These are phyloP conservation scores for Parastagonospora avenae DNA, from an alignment of 2,329 filamentous ascomycete genomes.

Conservation along the genomic window DNA sequence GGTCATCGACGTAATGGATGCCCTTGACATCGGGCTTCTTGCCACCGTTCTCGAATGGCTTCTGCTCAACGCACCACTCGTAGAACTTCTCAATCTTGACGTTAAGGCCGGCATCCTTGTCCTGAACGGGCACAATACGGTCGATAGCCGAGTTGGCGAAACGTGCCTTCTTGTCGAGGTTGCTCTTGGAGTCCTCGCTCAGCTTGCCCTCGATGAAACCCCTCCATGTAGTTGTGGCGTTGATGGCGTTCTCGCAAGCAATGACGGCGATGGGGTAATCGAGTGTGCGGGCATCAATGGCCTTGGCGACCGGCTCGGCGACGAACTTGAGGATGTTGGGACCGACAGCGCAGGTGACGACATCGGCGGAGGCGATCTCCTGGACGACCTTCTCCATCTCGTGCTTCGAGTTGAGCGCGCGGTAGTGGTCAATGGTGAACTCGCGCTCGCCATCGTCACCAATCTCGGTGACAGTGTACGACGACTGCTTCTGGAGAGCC, in stretches of 20 bases:
- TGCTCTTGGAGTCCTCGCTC: constrained; percentile 66
- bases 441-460: constrained; percentile 79
- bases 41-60: constrained; percentile 73
- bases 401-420: constrained; percentile 92
- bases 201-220: constrained; percentile 80
- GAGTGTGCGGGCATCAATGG: constrained; percentile 74
- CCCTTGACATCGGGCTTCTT: constrained; percentile 78
- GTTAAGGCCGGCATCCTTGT: constrained; percentile 77
- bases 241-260: constrained; percentile 97
- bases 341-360: constrained; percentile 96
- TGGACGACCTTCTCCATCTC: constrained; percentile 80
- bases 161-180: constrained; percentile 75
- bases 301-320: constrained; percentile 92
- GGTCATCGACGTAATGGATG: constrained; percentile 90
- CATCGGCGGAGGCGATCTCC: constrained; percentile 83
- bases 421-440: constrained; percentile 91
- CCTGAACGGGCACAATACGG: constrained; percentile 93
- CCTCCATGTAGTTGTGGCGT: constrained; percentile 86
- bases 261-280: constrained; percentile 82
- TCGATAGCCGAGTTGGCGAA: constrained; percentile 99
- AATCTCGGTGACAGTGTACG: constrained; percentile 93
- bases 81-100: constrained; percentile 98
- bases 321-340: constrained; percentile 97
- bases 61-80: constrained; percentile 95
- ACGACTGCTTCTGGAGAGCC: constrained; percentile 72